A percentile compares a stretch with the other conserved stretches of the same genome.
phyloP scores from a whole-genome alignment of 306 rosid genomes.

The Dalbergia cochinchinensis region DNA sequence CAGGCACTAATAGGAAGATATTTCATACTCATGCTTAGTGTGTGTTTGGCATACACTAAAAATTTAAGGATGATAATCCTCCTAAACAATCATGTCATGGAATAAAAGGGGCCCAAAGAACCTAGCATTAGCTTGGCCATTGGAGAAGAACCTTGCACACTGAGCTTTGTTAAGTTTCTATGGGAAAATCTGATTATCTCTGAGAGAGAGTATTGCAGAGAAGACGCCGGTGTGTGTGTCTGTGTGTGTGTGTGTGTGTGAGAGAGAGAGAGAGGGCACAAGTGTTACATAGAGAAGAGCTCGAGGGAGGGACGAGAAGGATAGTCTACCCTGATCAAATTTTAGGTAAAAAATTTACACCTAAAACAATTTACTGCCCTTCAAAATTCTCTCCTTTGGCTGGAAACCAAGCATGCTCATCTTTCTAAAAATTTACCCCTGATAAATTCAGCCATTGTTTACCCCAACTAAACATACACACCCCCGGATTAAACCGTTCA shows the following conservation, averaged over 20 bases:
- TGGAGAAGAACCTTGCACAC: too few species aligned
- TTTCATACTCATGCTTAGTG: slow-evolving; percentile 1
- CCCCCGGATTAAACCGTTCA: background rate
- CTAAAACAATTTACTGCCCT: background rate
- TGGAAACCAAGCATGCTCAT: background rate
- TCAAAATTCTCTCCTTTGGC: background rate
- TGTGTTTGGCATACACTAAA: background rate
- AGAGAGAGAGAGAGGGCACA: too few species aligned
- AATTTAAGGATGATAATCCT: background rate
- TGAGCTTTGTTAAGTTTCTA: too few species aligned
- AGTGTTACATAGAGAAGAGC: too few species aligned
- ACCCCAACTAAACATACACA: background rate
- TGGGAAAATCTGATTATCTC: too few species aligned
- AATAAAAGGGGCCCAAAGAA: background rate
- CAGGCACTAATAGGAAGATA: slow-evolving; percentile 9
- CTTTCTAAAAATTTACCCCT: too few species aligned
- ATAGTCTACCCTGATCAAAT: background rate
- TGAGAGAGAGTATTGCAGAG: background rate
- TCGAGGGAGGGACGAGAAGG: too few species aligned
- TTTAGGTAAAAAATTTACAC: background rate
- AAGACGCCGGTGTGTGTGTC: too few species aligned
- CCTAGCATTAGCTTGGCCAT: background rate
- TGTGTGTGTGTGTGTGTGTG: too few species aligned
- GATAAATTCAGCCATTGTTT: too few species aligned
- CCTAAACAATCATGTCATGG: background rate